These are phyloP conservation scores for Colletotrichum orchidophilum DNA, from an alignment of 2,329 filamentous ascomycete genomes.

Conservation along the genomic window DNA sequence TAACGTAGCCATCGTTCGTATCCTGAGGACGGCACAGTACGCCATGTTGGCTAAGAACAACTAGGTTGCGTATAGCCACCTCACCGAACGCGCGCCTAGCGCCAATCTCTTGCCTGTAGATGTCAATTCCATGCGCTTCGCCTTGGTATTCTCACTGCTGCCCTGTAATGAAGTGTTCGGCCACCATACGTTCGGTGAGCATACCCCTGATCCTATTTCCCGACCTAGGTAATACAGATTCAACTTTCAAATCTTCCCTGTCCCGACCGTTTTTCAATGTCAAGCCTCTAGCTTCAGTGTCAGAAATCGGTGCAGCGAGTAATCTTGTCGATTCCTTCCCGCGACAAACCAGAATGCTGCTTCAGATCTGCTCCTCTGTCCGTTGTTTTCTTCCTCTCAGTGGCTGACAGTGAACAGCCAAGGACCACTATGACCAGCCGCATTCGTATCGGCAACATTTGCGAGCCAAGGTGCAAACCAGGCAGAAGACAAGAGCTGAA, in stretches of 20 bases:
- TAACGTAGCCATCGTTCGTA: background rate
- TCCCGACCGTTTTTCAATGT: background rate
- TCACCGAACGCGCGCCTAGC: background rate
- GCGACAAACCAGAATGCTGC: background rate
- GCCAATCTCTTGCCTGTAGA: background rate
- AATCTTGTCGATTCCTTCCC: background rate
- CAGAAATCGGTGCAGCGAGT: background rate
- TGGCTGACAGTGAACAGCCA: background rate
- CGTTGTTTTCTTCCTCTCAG: background rate
- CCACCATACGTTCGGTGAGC: too few relatives aligned
- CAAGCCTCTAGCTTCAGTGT: background rate
- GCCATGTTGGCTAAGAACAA: background rate
- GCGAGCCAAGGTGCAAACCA: background rate
- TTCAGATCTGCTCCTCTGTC: background rate
- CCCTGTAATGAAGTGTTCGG: background rate
- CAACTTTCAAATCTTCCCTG: background rate
- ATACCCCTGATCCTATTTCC: background rate
- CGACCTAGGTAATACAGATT: background rate
- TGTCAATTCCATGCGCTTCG: background rate
- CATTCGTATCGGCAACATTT: background rate
- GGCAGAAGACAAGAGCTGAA: background rate
- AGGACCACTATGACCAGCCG: background rate
- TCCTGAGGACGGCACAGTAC: background rate
- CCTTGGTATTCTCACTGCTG: too few relatives aligned
- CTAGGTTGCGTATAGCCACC: background rate